Evolutionary conservation across 164 flowering plant genomes (phyloP), one percentile per base, ranked within the genome.

Genomic region (Litsea cubeba): DNA sequence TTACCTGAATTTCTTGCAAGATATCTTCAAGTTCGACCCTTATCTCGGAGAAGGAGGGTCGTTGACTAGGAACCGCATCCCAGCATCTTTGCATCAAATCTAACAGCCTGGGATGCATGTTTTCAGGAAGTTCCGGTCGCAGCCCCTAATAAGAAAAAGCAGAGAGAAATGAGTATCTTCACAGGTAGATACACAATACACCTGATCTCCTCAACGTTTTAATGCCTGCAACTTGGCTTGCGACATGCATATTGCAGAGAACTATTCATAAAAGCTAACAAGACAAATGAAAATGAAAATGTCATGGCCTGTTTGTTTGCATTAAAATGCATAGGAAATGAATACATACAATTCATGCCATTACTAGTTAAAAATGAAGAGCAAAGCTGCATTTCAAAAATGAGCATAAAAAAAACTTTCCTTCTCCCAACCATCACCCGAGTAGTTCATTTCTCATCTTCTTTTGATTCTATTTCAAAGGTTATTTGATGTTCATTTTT

Each of bases 31-130:
- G 92, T 71, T 91, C 92, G 62, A 69, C 54, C 50, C 58, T 76
- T 68, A 95, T 90, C 57, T 84, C 88, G 0, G 88, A 79, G 80
- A 95, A 95, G 51, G 92, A 77, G 32, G 98, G 99, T 35, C 98
- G 80, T n/a, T 76, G 75, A 63, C 51, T 72, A 10, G 97, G 99
- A 76, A 11, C 74, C 8, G 81, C 82, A 28, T 89, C 92, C 99
- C 99, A 95, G 79, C 99, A 93, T 83, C 88, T 88, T 79, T 87
- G 90, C 95, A 95, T 95, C 83, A 95, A 79, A 15, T 83, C 83
- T 65, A 86, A 25, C 62, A 95, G 79, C 74, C 80, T 87, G 14
- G 99, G 98, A 68, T 93, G 88, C 40, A 83, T 79, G 77, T 84
- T 79, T 46, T 80, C 79, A 3, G 97, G 99, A 79, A 90, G 84